Conservation (phyloP, 2,329 filamentous ascomycete species). For the Cryphonectria carpinicola region DNA sequence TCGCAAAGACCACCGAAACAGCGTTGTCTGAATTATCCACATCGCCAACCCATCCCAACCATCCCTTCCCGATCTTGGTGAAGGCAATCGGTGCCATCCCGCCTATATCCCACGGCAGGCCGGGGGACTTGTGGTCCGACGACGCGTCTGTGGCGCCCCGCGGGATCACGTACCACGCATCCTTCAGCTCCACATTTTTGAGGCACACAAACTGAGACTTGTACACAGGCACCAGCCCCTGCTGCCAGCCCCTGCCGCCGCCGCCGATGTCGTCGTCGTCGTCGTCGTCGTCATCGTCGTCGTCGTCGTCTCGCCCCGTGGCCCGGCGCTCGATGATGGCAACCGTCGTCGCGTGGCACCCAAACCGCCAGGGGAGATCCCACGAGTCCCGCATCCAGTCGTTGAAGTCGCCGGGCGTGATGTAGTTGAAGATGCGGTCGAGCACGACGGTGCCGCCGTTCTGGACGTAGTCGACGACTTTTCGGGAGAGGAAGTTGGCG, state of each 20-base stretch:
- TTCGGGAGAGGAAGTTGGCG: neutral
- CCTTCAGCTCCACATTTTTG: conserved; percentile 1
- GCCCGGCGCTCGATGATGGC: neutral
- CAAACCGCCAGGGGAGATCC: conserved; percentile 9
- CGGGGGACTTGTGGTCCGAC: neutral
- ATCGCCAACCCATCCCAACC: conserved; percentile 4
- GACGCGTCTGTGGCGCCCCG: neutral
- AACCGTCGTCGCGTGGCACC: neutral
- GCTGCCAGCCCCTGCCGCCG: neutral
- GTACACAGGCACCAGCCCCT: neutral
- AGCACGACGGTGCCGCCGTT: conserved; percentile 7
- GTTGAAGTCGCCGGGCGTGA: neutral
- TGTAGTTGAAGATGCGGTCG: neutral
- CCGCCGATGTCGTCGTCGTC: neutral
- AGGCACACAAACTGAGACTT: neutral
- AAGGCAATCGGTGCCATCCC: conserved; percentile 9
- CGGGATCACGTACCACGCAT: conserved; percentile 9
- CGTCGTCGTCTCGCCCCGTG: neutral
- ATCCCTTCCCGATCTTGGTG: conserved; percentile 9
- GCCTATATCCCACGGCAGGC: neutral
- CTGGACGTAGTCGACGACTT: conserved; percentile 8
- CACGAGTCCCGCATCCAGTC: neutral
- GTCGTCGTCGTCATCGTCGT: too few species aligned
- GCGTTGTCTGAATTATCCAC: neutral
- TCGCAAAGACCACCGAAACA: neutral